Conservation (phyloP, 106 monocot genomes). For the Apostasia shenzhenica region DNA sequence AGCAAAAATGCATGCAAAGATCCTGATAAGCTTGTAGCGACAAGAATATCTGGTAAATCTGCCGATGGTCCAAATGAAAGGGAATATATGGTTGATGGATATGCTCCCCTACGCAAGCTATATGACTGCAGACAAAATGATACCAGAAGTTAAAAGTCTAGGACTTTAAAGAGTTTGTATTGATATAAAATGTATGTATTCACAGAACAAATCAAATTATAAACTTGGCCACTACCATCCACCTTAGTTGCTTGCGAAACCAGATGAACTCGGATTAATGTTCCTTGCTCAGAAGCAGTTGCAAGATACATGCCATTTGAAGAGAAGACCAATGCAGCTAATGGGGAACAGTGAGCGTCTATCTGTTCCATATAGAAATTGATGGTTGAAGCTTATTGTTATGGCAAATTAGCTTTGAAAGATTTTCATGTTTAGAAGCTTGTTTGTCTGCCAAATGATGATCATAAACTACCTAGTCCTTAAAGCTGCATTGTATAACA, state of each 20-base stretch:
- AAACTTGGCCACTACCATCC: not conserved
- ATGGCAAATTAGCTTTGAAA: too few species aligned
- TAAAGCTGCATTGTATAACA: too few species aligned
- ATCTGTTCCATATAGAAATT: slow-evolving; percentile 35
- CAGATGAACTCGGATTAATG: slow-evolving; percentile 87
- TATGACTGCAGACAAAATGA: slow-evolving; percentile 55
- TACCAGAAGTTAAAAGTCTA: not conserved
- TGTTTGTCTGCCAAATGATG: too few species aligned
- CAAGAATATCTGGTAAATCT: slow-evolving; percentile 85
- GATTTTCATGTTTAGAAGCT: too few species aligned
- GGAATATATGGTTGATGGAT: slow-evolving; percentile 91
- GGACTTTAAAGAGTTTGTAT: not conserved
- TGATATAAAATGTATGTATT: not conserved
- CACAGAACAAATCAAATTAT: not conserved
- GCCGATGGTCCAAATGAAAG: slow-evolving; percentile 77
- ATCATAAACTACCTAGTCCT: too few species aligned
- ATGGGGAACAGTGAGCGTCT: slow-evolving; percentile 78
- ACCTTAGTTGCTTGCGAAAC: slow-evolving; percentile 96
- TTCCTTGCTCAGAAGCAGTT: slow-evolving; percentile 95
- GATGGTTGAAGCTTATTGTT: too few species aligned
- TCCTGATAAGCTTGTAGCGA: slow-evolving; percentile 84
- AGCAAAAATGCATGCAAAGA: slow-evolving; percentile 85
- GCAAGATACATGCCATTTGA: slow-evolving; percentile 80
- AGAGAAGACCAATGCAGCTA: slow-evolving; percentile 78
- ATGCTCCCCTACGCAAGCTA: slow-evolving; percentile 88